Base-by-base conservation (phyloP, 352 stramenopile genomes). In the Blastocystis sp. region DNA sequence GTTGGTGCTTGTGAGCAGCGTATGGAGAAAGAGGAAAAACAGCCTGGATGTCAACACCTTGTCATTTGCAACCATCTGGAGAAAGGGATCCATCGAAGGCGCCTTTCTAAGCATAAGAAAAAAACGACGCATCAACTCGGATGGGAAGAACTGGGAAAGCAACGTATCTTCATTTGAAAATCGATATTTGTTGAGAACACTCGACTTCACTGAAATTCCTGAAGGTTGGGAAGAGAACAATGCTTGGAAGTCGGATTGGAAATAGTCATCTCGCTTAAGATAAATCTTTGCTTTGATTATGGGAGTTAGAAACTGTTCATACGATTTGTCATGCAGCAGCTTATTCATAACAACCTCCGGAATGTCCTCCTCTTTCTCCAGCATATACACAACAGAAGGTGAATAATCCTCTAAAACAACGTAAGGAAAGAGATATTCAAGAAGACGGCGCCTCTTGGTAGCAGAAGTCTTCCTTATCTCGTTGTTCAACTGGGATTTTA, bases 281-380 rank as follows among this genome's bases (percentile, higher is more conserved):
- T 84, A 84, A 29, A 84, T 84, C 11, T 84, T 84, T 6, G 62
- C 73, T n/a, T 84, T 84, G 73, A 84, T 84, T 4, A 26, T 29
- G 26, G 73, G 73, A 11, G 53, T 84, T 37, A 84, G 53, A 64
- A 68, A 84, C 20, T 66, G n/a, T 9, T 56, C 34, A 55, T 84
- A 84, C 26, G 53, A 20, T 5, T 29, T 7, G 18, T 84, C 53
- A 45, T 84, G 73, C 2, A 84, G 50, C 13, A 84, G 56, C 15
- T 68, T 84, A n/a, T 84, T 29, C 26, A 84, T 43, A n/a, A 84
- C 53, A 26, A 68, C 45, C 20, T 68, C 23, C 13, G 73, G 73
- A 47, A 84, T 84, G 23, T 69, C n/a, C 13, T 84, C 56, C 26
- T 84, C 73, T 9, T 84, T 84, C 20, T 68, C 73, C 23, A 84